These are phyloP conservation scores for Protea cynaroides DNA, from an alignment of 164 flowering plant genomes.

Conservation along the genomic window DNA sequence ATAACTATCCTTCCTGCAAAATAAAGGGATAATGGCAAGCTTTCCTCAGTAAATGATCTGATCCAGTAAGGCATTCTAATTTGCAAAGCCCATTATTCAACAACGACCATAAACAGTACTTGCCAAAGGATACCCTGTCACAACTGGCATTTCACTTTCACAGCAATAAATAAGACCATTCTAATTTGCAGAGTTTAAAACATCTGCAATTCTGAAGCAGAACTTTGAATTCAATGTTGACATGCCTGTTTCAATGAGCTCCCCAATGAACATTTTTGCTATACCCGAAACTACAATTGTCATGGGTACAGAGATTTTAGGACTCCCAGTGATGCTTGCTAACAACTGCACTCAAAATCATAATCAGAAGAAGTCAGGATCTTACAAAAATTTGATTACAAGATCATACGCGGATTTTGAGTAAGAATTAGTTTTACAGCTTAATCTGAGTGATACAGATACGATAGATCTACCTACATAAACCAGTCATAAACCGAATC, in stretches of 20 bases:
- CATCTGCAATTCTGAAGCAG: too few relatives aligned
- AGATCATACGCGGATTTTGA: too few relatives aligned
- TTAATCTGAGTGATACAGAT: too few relatives aligned
- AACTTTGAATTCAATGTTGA: too few relatives aligned
- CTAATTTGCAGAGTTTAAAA: neutral
- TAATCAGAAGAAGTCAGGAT: neutral
- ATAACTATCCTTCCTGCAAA: slow-evolving; percentile 74
- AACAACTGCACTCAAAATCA: slow-evolving; percentile 55
- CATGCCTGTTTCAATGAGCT: slow-evolving; percentile 83
- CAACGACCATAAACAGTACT: too few relatives aligned
- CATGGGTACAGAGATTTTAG: slow-evolving; percentile 81
- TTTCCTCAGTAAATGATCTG: neutral
- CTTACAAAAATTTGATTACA: neutral
- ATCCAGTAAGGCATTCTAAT: neutral
- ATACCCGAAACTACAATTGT: slow-evolving; percentile 92
- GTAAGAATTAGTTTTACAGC: too few relatives aligned
- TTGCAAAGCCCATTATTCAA: too few relatives aligned
- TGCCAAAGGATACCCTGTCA: too few relatives aligned
- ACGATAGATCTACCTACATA: too few relatives aligned
- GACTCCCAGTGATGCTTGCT: slow-evolving; percentile 75
- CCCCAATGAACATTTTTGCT: slow-evolving; percentile 96
- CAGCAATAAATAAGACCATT: too few relatives aligned
- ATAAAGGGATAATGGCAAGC: neutral
- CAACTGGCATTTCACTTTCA: too few relatives aligned
- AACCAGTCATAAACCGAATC: too few relatives aligned